Conservation (phyloP, 306 rosid species). For the Biancaea sappan region DNA sequence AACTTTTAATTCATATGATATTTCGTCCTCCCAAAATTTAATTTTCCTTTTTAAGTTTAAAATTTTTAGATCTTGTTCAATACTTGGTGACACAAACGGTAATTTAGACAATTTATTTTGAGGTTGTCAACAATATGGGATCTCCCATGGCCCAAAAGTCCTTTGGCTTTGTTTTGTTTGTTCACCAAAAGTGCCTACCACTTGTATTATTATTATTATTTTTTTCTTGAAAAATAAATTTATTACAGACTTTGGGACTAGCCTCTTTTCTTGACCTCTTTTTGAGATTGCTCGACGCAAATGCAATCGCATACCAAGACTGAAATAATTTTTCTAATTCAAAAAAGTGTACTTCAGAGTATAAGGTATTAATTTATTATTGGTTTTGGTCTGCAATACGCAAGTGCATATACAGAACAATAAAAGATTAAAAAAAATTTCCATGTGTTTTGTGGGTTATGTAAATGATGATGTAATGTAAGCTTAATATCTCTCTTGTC, state of each 20-base stretch:
- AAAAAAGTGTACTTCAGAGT: neutral
- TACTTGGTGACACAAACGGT: neutral
- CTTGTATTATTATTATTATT: too few species aligned
- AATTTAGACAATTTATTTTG: neutral
- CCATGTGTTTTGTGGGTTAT: neutral
- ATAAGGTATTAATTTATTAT: too few species aligned
- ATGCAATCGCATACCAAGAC: neutral
- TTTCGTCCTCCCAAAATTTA: neutral
- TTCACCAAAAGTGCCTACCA: neutral
- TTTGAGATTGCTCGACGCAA: neutral
- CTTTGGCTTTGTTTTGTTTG: neutral
- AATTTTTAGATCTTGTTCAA: neutral
- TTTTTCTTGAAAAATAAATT: too few species aligned
- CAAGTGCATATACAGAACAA: neutral
- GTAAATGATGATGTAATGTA: too few species aligned
- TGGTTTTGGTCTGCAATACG: neutral
- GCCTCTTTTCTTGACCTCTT: constrained; percentile 40
- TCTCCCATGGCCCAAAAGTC: neutral
- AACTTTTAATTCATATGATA: neutral
- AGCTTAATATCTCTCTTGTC: too few species aligned
- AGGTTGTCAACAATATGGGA: neutral
- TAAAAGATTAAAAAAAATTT: neutral
- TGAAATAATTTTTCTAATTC: neutral
- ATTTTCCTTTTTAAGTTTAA: neutral
- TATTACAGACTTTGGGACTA: constrained; percentile 15